Conservation (phyloP, 148 eudicot species). For the Arbutus unedo region DNA sequence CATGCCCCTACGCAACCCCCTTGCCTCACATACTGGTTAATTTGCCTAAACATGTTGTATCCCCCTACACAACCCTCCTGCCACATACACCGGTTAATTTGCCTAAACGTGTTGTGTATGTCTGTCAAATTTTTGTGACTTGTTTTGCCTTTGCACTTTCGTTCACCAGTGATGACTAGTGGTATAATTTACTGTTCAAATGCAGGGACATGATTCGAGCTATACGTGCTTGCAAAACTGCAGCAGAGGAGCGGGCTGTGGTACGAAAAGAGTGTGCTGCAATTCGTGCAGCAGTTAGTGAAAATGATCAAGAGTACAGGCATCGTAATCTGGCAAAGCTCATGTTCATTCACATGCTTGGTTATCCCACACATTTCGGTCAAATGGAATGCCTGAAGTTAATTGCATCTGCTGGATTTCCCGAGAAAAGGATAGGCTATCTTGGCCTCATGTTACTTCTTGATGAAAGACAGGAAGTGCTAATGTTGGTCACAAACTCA, state of each 20-base stretch:
- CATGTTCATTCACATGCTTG: slow-evolving; percentile 99
- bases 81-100: background rate
- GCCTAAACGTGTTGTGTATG: background rate
- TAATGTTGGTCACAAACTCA: slow-evolving; percentile 98
- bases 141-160: background rate
- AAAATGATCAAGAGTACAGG: slow-evolving; percentile 85
- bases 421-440: slow-evolving; percentile 95
- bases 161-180: background rate
- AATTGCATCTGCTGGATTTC: slow-evolving; percentile 95
- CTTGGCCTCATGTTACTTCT: slow-evolving; percentile 98
- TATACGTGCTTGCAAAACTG: slow-evolving; percentile 96
- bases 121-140: background rate
- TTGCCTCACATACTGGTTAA: background rate
- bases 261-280: slow-evolving; percentile 98
- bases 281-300: slow-evolving; percentile 90
- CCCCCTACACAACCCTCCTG: background rate
- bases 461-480: slow-evolving; percentile 99
- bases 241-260: slow-evolving; percentile 98
- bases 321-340: slow-evolving; percentile 98
- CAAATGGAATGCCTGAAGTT: slow-evolving; percentile 99
- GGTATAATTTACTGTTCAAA: slow-evolving; percentile 16
- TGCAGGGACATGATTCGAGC: slow-evolving; percentile 99
- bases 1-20: background rate
- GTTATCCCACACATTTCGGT: slow-evolving; percentile 98
- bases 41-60: background rate